A percentile compares a stretch with the other conserved stretches of the same genome.
Conservation (phyloP, 2,329 filamentous ascomycete genomes). For the Alternaria metachromatica region DNA sequence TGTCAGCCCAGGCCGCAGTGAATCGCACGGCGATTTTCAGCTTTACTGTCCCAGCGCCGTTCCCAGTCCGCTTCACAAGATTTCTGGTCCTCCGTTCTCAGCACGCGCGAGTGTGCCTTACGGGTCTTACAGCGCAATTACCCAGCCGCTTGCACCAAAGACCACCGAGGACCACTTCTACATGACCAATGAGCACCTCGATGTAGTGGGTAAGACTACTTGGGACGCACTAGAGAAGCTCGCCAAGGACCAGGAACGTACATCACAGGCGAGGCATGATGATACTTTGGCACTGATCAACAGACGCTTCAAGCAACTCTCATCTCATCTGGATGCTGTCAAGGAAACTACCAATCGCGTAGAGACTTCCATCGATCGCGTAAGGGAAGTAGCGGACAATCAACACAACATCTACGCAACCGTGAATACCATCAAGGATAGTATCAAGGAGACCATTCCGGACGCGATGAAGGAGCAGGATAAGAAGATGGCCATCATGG, state of each 20-base stretch:
- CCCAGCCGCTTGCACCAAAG: constrained; percentile 15
- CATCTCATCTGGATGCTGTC: constrained; percentile 29
- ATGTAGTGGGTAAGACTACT: constrained; percentile 36
- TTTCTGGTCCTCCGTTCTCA: constrained; percentile 8
- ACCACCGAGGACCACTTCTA: constrained; percentile 42
- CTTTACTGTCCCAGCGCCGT: constrained; percentile 36
- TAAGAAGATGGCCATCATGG: constrained; percentile 31
- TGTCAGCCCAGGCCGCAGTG: constrained; percentile 22
- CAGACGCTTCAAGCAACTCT: constrained; percentile 34
- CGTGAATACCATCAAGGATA: constrained; percentile 34
- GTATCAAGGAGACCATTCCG: constrained; percentile 36
- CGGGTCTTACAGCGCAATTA: background rate
- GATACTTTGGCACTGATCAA: constrained; percentile 26
- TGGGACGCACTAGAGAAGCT: constrained; percentile 31
- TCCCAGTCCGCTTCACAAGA: constrained; percentile 39
- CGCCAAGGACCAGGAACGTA: constrained; percentile 18
- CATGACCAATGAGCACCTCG: constrained; percentile 47
- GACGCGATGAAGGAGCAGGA: constrained; percentile 31
- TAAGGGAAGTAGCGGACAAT: constrained; percentile 15
- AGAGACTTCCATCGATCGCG: constrained; percentile 5
- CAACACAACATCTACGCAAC: constrained; percentile 26
- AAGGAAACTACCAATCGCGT: constrained; percentile 29
- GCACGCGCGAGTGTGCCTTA: constrained; percentile 6
- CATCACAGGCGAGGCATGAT: constrained; percentile 25
- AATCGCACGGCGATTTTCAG: constrained; percentile 25